These are phyloP conservation scores for Paradendryphiella salina DNA, from an alignment of 2,329 filamentous ascomycete genomes.

Conservation along the genomic window DNA sequence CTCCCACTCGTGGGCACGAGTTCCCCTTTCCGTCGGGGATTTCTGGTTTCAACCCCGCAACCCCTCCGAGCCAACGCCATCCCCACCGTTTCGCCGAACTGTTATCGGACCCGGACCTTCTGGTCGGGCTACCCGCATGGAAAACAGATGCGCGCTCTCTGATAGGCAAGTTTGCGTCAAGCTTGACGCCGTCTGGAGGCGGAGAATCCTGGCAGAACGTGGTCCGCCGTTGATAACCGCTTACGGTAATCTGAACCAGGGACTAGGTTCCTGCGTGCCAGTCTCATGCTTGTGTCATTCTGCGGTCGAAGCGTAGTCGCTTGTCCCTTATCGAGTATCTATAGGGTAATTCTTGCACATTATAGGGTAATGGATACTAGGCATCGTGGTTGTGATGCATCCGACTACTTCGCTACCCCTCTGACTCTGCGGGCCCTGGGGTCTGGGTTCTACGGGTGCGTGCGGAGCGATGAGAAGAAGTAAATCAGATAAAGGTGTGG, in stretches of 20 bases:
- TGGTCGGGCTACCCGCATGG: slow-evolving; percentile 26
- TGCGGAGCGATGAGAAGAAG: slow-evolving; percentile 32
- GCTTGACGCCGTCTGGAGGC: slow-evolving; percentile 13
- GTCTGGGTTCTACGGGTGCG: slow-evolving; percentile 17
- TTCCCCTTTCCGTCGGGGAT: slow-evolving; percentile 26
- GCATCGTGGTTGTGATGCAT: slow-evolving; percentile 17
- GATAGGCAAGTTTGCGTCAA: slow-evolving; percentile 25
- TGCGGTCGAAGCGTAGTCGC: slow-evolving; percentile 23
- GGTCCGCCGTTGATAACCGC: slow-evolving; percentile 38
- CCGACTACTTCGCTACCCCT: slow-evolving; percentile 12
- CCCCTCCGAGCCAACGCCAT: slow-evolving; percentile 13
- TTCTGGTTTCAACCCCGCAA: slow-evolving; percentile 23
- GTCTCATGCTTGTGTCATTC: slow-evolving; percentile 34
- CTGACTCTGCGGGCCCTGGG: slow-evolving; percentile 18
- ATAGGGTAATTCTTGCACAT: slow-evolving; percentile 40
- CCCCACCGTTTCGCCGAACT: slow-evolving; percentile 17
- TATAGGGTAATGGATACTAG: slow-evolving; percentile 45
- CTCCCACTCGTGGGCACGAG: slow-evolving; percentile 14
- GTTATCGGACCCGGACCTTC: slow-evolving; percentile 20
- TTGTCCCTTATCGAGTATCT: slow-evolving; percentile 36
- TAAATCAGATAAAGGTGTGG: slow-evolving; percentile 17
- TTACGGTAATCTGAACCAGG: slow-evolving; percentile 36
- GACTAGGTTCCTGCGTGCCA: slow-evolving; percentile 19
- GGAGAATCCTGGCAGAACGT: slow-evolving; percentile 31
- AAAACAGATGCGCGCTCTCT: slow-evolving; percentile 10